Evolutionary conservation across 345 rosid species (phyloP).

Genomic region (Ceriops decandra): DNA sequence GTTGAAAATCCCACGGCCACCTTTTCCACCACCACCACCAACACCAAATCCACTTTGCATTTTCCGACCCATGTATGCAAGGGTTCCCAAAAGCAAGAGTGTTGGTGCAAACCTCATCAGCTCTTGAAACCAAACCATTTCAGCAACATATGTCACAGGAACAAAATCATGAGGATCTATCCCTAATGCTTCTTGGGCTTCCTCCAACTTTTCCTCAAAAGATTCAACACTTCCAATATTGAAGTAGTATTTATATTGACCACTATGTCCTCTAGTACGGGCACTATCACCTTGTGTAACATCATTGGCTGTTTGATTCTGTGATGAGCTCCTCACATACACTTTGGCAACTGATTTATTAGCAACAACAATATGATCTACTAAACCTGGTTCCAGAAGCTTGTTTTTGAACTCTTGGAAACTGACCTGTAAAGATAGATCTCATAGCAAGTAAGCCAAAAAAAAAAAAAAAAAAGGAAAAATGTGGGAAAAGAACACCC

Average conservation of each 20-base stretch:
- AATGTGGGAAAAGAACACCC: not conserved
- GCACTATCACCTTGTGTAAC: constrained; percentile 34
- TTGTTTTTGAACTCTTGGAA: constrained; percentile 96
- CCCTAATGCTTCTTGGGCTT: constrained; percentile 83
- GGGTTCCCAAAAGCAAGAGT: constrained; percentile 71
- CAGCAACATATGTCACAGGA: constrained; percentile 78
- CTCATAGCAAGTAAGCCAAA: not conserved
- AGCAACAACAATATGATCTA: constrained; percentile 85
- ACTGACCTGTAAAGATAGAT: constrained; percentile 55
- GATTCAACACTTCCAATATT: constrained; percentile 91
- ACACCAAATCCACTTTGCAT: constrained; percentile 90
- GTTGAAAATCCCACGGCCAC: constrained; percentile 85
- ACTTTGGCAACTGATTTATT: constrained; percentile 92
- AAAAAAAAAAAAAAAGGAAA: not conserved
- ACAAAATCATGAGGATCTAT: constrained; percentile 67
- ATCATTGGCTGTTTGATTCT: constrained; percentile 43
- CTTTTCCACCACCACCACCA: constrained; percentile 76
- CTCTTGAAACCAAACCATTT: constrained; percentile 75
- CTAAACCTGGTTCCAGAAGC: constrained; percentile 88
- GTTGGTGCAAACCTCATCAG: constrained; percentile 77
- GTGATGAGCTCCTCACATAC: constrained; percentile 53
- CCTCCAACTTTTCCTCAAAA: constrained; percentile 92
- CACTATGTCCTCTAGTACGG: constrained; percentile 44
- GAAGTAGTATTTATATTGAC: constrained; percentile 78
- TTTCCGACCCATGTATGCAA: constrained; percentile 60